These are phyloP conservation scores for Cryptosporidium baileyi DNA, from an alignment of 169 alveolate genomes.

Conservation along the genomic window DNA sequence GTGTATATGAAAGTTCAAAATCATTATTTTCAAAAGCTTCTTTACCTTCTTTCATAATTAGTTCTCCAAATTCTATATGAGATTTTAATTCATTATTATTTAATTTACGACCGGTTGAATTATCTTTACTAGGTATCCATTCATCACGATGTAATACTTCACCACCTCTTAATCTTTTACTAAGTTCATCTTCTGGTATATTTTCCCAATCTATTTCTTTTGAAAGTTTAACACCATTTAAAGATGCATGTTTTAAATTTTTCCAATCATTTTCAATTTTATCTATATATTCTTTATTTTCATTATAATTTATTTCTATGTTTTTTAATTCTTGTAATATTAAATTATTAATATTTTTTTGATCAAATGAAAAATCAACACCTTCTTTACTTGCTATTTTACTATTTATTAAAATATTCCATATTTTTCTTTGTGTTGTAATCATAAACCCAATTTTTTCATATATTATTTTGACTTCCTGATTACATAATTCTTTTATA, in stretches of 20 bases:
- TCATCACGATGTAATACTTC: slow-evolving; percentile 58
- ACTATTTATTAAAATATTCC: slow-evolving; percentile 3
- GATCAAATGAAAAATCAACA: neutral
- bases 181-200: slow-evolving; percentile 55
- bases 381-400: neutral
- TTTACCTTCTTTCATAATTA: slow-evolving; percentile 31
- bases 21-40: slow-evolving; percentile 19
- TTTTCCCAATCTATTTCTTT: slow-evolving; percentile 57
- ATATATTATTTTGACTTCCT: neutral
- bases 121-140: slow-evolving; percentile 59
- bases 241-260: slow-evolving; percentile 16
- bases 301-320: slow-evolving; percentile 6
- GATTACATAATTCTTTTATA: slow-evolving; percentile 20
- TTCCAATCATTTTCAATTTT: slow-evolving; percentile 61
- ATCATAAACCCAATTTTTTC: slow-evolving; percentile 39
- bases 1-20: slow-evolving; percentile 14
- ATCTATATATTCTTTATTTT: slow-evolving; percentile 26
- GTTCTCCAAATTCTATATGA: slow-evolving; percentile 48
- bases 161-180: slow-evolving; percentile 62
- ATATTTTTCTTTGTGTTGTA: slow-evolving; percentile 46
- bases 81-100: slow-evolving; percentile 2
- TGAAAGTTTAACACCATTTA: slow-evolving; percentile 33
- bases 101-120: slow-evolving; percentile 6
- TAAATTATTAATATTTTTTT: slow-evolving; percentile 1
- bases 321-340: neutral